phyloP scores from a whole-genome alignment of 371 early-diverging fungal species.

The Cokeromyces recurvatus region DNA sequence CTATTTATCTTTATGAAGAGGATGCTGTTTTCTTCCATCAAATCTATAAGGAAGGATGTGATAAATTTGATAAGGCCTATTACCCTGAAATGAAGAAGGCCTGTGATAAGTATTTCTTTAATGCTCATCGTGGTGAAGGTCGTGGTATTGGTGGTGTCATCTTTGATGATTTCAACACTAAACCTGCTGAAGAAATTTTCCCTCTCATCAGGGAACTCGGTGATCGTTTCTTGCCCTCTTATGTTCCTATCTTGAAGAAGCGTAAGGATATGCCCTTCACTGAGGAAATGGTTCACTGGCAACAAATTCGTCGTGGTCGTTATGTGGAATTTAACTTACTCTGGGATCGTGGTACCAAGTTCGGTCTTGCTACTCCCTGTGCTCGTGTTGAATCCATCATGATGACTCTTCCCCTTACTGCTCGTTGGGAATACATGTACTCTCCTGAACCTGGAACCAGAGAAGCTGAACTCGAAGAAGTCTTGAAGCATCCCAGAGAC shows the following conservation, averaged over 20 bases:
- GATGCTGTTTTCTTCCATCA: slow-evolving; percentile 80
- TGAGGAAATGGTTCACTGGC: slow-evolving; percentile 72
- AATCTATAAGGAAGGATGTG: slow-evolving; percentile 74
- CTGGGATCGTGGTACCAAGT: slow-evolving; percentile 88
- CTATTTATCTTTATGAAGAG: slow-evolving; percentile 72
- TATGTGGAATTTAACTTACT: slow-evolving; percentile 90
- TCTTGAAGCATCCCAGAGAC: slow-evolving; percentile 74
- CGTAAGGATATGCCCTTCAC: slow-evolving; percentile 66
- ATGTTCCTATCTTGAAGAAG: slow-evolving; percentile 70
- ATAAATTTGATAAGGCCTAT: slow-evolving; percentile 62
- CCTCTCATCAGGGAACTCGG: slow-evolving; percentile 67
- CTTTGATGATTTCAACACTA: slow-evolving; percentile 80
- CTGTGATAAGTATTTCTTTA: slow-evolving; percentile 83
- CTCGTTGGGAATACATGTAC: slow-evolving; percentile 88
- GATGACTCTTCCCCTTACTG: slow-evolving; percentile 81
- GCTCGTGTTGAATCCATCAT: slow-evolving; percentile 85
- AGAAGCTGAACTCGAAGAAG: slow-evolving; percentile 74
- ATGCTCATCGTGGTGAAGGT: slow-evolving; percentile 71
- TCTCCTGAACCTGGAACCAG: slow-evolving; percentile 60
- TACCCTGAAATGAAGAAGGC: slow-evolving; percentile 78
- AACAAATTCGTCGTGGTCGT: slow-evolving; percentile 81
- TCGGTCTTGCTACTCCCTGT: slow-evolving; percentile 83
- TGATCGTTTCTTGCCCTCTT: slow-evolving; percentile 67
- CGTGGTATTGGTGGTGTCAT: slow-evolving; percentile 89
- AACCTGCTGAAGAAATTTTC: slow-evolving; percentile 65